Base-by-base conservation (phyloP, 129 eudicot species). In the Tanacetum coccineum region DNA sequence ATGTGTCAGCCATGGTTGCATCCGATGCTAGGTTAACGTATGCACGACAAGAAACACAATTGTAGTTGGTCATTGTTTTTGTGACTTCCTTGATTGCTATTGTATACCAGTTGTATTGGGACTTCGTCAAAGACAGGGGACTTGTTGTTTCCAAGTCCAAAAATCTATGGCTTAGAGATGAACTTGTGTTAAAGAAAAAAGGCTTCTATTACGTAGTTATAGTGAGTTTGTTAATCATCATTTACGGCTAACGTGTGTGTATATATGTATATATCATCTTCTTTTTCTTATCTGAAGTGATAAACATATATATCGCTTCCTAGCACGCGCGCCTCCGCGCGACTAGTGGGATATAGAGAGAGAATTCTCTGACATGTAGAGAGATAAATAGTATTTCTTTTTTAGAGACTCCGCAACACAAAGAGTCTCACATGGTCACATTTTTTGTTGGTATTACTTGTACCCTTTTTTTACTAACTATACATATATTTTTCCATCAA, bases 61-160 rank as follows among this genome's bases (percentile, higher is more conserved):
- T 82, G 1, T 86, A 86, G 91, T 56, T 90, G 81, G 49, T 73
- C 13, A 79, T 87, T 21, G 99, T 86, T 6, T 71, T 93, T 81
- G 78, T 82, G 59, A 93, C 99, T 17, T 93, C 99, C 42, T 51
- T 87, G 4, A 57, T 86, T 26, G 99, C 99, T 50, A 93, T 96
- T 40, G 51, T 89, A 19, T 93, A 93, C 72, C 99, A 93, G 67
- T 67, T 93, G 56, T 93, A 93, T 32, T 93, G 99, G 99, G 99
- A 93, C 78, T 93, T 86, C 55, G 99, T 93, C n/a, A 90, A 89
- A 70, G 99, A 93, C 28, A 89, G 99, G 99, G 99, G 96, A 72
- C 78, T 93, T 65, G 44, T 89, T 47, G 66, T 84, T 72, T 82
- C 85, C 13, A 84, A 70, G 13, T 89, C 99, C 19, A 86, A 75